phyloP scores from a whole-genome alignment of 257 asterid species.

The Gentiana dahurica region DNA sequence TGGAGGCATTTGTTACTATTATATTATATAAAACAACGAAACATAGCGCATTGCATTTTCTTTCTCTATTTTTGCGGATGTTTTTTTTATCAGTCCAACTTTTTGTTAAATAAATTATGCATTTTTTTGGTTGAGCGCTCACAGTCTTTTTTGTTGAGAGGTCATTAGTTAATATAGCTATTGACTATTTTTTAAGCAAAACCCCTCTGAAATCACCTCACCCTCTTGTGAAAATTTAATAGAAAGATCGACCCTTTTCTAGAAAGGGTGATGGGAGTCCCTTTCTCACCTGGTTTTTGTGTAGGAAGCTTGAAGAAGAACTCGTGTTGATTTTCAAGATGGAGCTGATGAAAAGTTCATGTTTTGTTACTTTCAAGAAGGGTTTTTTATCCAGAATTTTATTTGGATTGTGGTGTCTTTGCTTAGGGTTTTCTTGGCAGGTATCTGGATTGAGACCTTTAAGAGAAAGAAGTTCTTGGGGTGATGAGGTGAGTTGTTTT shows the following conservation, averaged over 20 bases:
- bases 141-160: constrained; percentile 51
- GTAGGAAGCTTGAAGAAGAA: constrained; percentile 23
- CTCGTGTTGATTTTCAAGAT: constrained; percentile 38
- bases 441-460: constrained; percentile 72
- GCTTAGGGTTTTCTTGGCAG: constrained; percentile 23
- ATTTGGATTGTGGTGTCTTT: constrained; percentile 42
- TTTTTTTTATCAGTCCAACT: not conserved
- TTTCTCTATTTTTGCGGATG: no score
- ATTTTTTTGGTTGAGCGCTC: constrained; percentile 58
- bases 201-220: constrained; percentile 13
- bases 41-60: no score
- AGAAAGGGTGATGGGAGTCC: constrained; percentile 28
- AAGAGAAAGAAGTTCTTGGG: constrained; percentile 80
- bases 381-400: constrained; percentile 23
- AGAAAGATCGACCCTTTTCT: constrained; percentile 2
- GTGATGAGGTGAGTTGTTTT: constrained; percentile 71
- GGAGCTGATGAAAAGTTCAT: constrained; percentile 38
- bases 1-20: no score
- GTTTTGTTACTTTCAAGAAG: constrained; percentile 14
- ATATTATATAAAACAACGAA: no score
- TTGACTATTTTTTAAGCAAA: constrained; percentile 61
- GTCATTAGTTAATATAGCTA: constrained; percentile 38
- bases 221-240: constrained; percentile 1
- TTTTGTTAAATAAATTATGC: constrained; percentile 7
- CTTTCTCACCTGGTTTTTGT: constrained; percentile 20